Conservation (phyloP, 768 basidiomycete species). For the Tulasnella sp. region DNA sequence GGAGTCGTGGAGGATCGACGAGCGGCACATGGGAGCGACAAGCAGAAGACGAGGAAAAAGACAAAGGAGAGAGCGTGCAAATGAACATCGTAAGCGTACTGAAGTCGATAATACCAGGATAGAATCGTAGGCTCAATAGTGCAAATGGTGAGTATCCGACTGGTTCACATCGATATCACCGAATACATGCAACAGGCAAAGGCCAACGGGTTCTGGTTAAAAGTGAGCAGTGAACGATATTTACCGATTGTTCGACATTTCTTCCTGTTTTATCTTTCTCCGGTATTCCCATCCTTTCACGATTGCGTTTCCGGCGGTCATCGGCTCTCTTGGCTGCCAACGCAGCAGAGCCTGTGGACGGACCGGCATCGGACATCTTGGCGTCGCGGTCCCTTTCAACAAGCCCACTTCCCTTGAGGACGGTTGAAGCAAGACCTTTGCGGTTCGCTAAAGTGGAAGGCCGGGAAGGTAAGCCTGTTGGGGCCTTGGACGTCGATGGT, state of each 20-base stretch:
- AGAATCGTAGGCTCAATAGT: background rate
- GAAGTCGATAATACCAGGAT: background rate
- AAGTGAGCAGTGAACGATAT: background rate
- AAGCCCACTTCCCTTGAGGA: constrained; percentile 1
- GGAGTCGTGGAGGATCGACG: background rate
- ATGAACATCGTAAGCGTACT: constrained; percentile 15
- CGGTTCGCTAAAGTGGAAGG: background rate
- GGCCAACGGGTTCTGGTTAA: background rate
- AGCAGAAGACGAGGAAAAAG: constrained; percentile 2
- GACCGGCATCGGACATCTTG: background rate
- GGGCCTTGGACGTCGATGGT: background rate
- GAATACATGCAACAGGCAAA: background rate
- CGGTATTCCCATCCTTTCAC: background rate
- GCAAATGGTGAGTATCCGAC: background rate
- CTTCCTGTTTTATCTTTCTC: background rate
- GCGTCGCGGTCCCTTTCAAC: background rate
- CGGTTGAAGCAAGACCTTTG: background rate
- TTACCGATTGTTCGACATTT: background rate
- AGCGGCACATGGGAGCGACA: background rate
- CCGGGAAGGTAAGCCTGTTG: background rate
- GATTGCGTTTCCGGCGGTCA: background rate
- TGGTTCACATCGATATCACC: background rate
- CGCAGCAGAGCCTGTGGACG: background rate
- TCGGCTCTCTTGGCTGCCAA: background rate
- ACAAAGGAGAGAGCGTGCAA: background rate